A percentile compares a stretch with the other conserved stretches of the same genome.
These are phyloP conservation scores for Linum usitatissimum DNA, from an alignment of 345 rosid species.

Conservation along the genomic window DNA sequence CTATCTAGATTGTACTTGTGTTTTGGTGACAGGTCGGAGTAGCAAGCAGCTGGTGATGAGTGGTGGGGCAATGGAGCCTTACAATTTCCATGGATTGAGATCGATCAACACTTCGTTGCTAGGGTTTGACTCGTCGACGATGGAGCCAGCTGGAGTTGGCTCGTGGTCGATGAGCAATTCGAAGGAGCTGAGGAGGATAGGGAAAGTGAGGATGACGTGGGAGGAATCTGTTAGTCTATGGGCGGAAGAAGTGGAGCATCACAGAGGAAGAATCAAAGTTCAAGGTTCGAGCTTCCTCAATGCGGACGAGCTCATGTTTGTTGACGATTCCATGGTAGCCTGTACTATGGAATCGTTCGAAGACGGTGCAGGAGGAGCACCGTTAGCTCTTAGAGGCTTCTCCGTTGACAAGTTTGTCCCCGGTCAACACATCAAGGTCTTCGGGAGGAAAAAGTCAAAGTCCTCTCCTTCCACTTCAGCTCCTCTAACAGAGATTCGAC, in stretches of 20 bases:
- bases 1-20: background rate
- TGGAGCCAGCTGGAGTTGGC: constrained; percentile 21
- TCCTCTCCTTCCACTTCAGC: constrained; percentile 27
- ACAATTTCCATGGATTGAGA: constrained; percentile 21
- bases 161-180: constrained; percentile 10
- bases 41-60: constrained; percentile 38
- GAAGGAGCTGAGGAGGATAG: constrained; percentile 76
- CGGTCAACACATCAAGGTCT: constrained; percentile 84
- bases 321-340: constrained; percentile 80
- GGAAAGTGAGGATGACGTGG: constrained; percentile 89
- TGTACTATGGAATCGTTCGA: constrained; percentile 80
- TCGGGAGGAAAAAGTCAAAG: constrained; percentile 56
- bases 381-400: constrained; percentile 46
- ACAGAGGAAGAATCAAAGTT: constrained; percentile 66
- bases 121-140: constrained; percentile 46
- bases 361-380: constrained; percentile 28
- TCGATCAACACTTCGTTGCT: constrained; percentile 18
- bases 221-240: constrained; percentile 93
- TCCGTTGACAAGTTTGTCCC: constrained; percentile 75
- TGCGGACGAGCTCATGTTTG: constrained; percentile 74
- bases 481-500: constrained; percentile 45
- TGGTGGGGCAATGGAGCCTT: constrained; percentile 14
- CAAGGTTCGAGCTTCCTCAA: constrained; percentile 72
- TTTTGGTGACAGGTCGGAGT: constrained; percentile 38
- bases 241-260: constrained; percentile 87